Evolutionary conservation across 2,329 filamentous ascomycete species (phyloP), one percentile per base, ranked within the genome.

Genomic region (Aspergillus intermedius): DNA sequence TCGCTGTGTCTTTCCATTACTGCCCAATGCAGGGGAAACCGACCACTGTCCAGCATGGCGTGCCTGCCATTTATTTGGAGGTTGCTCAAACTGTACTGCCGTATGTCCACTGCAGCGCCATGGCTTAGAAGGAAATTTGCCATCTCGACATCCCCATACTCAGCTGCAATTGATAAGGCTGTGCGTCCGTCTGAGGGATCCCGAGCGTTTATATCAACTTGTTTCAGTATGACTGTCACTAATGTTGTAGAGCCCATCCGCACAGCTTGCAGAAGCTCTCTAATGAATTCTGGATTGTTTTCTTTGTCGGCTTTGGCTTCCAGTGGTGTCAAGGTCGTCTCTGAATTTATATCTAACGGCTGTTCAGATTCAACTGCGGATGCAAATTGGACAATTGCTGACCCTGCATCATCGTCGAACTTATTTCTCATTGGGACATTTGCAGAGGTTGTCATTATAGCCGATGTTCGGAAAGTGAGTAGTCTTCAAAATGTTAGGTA

Each of bases 111-210:
- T 5, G 40, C 22, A 3, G 48, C 48, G 12, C 44, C 37, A n/a
- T 25, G 23, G n/a, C 22, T 13, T 35, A 49, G 23, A 4, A 49
- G 37, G 2, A 49, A 28, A 25, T 46, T 35, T 13, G 44, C 22
- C 17, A 46, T 42, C 30, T 46, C 13, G 13, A 42, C 4, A 15
- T 35, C 19, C 3, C 48, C 48, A 12, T 28, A 25, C 37, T 49
- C 48, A n/a, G 48, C 44, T 19, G 48, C 44, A 37, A 23, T 15
- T 4, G 48, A 46, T 30, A 49, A 25, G 4, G 48, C 43, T 10
- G 48, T 49, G 12, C 44, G 30, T 30, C 48, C 48, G 5, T 42
- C 23, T 10, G 3, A 12, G 23, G 23, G 23, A n/a, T 49, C 48
- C 17, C 42, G 48, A 17, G 39, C 37, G 23, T 49, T 39, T 4